These are phyloP conservation scores for Brassica incana DNA, from an alignment of 345 rosid species.

Conservation along the genomic window DNA sequence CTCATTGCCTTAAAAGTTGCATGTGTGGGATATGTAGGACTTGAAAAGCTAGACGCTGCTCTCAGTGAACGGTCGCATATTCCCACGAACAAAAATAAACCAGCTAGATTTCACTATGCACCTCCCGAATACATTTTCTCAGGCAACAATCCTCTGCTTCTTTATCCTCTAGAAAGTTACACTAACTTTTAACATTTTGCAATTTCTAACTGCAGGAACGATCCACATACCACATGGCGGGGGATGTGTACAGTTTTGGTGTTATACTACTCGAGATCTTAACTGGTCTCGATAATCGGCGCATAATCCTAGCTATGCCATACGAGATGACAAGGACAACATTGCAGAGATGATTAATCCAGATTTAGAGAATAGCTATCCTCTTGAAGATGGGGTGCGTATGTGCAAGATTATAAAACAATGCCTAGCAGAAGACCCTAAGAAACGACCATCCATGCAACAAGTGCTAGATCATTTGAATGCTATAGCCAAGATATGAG, in stretches of 20 bases:
- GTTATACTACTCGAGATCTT: constrained; percentile 1
- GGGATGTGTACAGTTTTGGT: constrained; percentile 8
- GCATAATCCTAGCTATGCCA: background rate
- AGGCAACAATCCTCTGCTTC: no score
- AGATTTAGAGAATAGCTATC: background rate
- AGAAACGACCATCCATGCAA: constrained; percentile 19
- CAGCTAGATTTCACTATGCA: no score
- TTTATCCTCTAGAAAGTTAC: no score
- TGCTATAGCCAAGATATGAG: background rate
- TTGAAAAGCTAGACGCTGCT: no score
- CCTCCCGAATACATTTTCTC: no score
- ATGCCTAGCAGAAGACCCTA: background rate
- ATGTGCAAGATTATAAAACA: background rate
- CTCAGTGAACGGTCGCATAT: no score
- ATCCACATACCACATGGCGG: no score
- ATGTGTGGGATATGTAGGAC: no score
- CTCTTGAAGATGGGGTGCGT: background rate
- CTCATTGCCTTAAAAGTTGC: no score
- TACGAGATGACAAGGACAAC: background rate
- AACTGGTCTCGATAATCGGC: background rate
- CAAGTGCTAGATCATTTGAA: constrained; percentile 1
- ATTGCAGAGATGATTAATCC: background rate
- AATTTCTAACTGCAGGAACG: no score
- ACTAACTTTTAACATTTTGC: no score
- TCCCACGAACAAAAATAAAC: no score